Evolutionary conservation across 2,329 filamentous ascomycete genomes (phyloP).

Genomic region (Stromatinia cepivora): DNA sequence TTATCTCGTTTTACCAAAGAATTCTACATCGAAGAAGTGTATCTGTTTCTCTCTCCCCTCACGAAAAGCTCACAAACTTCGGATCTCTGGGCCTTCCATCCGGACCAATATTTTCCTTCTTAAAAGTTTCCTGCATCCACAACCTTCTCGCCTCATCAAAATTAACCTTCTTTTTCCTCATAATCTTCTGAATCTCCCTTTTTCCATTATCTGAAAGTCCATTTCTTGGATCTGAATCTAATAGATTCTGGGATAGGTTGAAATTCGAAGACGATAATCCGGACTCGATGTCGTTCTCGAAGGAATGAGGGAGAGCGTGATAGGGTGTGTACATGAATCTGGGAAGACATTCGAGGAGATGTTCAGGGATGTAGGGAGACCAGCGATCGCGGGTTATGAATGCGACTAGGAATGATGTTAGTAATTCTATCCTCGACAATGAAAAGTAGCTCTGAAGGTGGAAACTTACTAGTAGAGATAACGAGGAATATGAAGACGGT

Average conservation of each 20-base stretch:
- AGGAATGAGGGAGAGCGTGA: conserved; percentile 72
- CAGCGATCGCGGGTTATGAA: conserved; percentile 80
- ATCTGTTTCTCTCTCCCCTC: not conserved
- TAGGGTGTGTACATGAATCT: conserved; percentile 66
- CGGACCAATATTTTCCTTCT: conserved; percentile 81
- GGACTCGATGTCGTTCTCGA: conserved; percentile 82
- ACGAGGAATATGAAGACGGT: conserved; percentile 71
- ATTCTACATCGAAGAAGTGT: not conserved
- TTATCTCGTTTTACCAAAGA: not conserved
- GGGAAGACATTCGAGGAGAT: conserved; percentile 47
- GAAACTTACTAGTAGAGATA: conserved; percentile 63
- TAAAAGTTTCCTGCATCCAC: conserved; percentile 83
- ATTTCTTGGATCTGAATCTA: conserved; percentile 72
- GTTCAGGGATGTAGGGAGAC: conserved; percentile 59
- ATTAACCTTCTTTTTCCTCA: conserved; percentile 77
- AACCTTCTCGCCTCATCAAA: conserved; percentile 91
- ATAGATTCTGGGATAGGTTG: conserved; percentile 77
- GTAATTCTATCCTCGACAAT: conserved; percentile 25
- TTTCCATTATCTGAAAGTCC: conserved; percentile 83
- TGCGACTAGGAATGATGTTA: conserved; percentile 52
- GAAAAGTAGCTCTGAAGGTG: conserved; percentile 17
- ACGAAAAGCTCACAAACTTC: conserved; percentile 86
- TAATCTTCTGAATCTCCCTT: conserved; percentile 80
- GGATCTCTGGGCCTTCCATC: conserved; percentile 88
- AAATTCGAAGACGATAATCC: conserved; percentile 83